Evolutionary conservation across 1,284 basidiomycete species (phyloP).

Genomic region (Polyporus tsugae): DNA sequence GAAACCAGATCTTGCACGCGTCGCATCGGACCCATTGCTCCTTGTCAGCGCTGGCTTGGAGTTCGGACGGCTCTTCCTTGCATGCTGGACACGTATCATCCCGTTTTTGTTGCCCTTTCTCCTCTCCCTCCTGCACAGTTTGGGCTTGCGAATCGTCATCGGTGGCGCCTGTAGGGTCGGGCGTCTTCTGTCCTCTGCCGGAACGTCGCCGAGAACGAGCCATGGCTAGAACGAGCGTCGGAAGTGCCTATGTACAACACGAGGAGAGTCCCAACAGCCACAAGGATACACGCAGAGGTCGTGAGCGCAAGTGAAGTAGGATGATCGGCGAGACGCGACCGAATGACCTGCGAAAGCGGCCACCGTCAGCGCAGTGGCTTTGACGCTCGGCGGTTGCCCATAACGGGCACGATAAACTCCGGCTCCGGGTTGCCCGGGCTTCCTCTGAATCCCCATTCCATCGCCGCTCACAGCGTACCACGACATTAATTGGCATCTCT

Average conservation of each 20-base stretch:
- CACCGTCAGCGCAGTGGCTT: conserved; percentile 17
- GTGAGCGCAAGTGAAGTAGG: conserved; percentile 9
- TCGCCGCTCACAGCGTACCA: background rate
- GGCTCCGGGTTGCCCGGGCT: background rate
- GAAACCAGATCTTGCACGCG: conserved; percentile 81
- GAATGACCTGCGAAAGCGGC: conserved; percentile 19
- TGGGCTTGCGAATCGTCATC: conserved; percentile 29
- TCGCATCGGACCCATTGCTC: conserved; percentile 82
- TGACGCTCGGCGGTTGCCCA: conserved; percentile 10
- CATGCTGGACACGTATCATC: conserved; percentile 40
- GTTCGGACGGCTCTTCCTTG: conserved; percentile 19
- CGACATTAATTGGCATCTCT: background rate
- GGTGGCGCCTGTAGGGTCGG: conserved; percentile 33
- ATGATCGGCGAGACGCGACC: background rate
- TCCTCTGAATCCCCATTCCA: background rate
- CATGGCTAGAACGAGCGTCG: conserved; percentile 26
- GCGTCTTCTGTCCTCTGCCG: conserved; percentile 36
- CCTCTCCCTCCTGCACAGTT: conserved; percentile 17
- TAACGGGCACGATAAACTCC: conserved; percentile 5
- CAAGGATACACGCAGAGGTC: conserved; percentile 4
- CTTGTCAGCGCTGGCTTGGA: conserved; percentile 49
- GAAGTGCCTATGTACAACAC: conserved; percentile 5
- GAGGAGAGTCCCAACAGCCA: background rate
- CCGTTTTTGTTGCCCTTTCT: conserved; percentile 23
- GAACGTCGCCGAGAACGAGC: conserved; percentile 38